Evolutionary conservation across 2,329 filamentous ascomycete genomes (phyloP).

Genomic region (Cladophialophora exuberans): DNA sequence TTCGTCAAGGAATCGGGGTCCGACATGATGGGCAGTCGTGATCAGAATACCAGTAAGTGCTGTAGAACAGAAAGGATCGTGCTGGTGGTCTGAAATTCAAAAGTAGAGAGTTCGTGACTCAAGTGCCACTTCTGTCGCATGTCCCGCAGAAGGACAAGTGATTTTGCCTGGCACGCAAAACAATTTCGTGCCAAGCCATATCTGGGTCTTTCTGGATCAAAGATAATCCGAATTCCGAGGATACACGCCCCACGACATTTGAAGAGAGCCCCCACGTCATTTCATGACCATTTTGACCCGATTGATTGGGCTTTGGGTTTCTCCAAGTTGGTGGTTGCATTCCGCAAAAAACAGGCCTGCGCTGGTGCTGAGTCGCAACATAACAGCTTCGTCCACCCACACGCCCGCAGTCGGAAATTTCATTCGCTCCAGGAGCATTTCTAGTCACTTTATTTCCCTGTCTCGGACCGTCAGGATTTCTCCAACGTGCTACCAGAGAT

Average conservation of each 20-base stretch:
- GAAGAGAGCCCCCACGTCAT: neutral
- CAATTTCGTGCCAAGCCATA: neutral
- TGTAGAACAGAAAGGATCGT: too few relatives aligned
- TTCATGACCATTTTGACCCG: neutral
- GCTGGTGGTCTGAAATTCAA: too few relatives aligned
- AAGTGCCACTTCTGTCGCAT: conserved; percentile 7
- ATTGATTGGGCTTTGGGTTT: neutral
- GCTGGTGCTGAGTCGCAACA: too few relatives aligned
- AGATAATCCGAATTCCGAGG: neutral
- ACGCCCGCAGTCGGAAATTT: neutral
- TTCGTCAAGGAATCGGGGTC: conserved; percentile 76
- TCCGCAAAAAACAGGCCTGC: too few relatives aligned
- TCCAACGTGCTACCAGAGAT: neutral
- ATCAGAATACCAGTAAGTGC: neutral
- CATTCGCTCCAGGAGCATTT: conserved; percentile 1
- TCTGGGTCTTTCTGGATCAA: neutral
- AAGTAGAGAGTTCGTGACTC: neutral
- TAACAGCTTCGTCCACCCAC: too few relatives aligned
- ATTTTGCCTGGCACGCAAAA: neutral
- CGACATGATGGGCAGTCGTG: conserved; percentile 30
- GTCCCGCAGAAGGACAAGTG: neutral
- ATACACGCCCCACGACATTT: conserved; percentile 7
- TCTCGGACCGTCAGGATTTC: neutral
- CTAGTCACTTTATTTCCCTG: neutral
- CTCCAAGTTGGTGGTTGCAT: too few relatives aligned